Percentiles rank a stretch among this genome's conserved stretches.
Evolutionary conservation across 192 early-diverging fungal genomes (phyloP).

Genomic region (Backusella sp.): DNA sequence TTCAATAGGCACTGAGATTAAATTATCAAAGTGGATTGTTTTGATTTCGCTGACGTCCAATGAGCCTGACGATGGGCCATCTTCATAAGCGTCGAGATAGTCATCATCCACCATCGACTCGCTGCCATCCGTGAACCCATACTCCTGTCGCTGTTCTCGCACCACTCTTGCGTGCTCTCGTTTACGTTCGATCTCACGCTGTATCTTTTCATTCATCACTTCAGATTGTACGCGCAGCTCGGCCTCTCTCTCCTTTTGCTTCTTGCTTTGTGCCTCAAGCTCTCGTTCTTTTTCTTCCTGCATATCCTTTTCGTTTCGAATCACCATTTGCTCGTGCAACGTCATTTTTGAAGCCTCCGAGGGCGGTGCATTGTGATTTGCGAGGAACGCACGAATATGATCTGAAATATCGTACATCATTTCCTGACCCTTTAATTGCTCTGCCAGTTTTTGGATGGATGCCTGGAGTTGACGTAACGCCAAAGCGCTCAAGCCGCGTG

Average conservation of each 20-base stretch:
- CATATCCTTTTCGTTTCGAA: slow-evolving; percentile 45
- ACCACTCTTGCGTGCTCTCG: slow-evolving; percentile 26
- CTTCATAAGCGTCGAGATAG: slow-evolving; percentile 3
- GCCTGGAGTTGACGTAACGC: slow-evolving; percentile 46
- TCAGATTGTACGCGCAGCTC: slow-evolving; percentile 33
- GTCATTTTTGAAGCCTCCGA: slow-evolving; percentile 49
- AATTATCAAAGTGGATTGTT: slow-evolving; percentile 29
- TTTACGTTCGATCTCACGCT: slow-evolving; percentile 30
- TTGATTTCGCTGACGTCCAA: slow-evolving; percentile 23
- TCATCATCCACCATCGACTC: slow-evolving; percentile 27
- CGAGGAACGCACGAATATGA: slow-evolving; percentile 57
- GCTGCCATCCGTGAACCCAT: slow-evolving; percentile 8
- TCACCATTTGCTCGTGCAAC: slow-evolving; percentile 57
- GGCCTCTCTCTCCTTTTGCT: slow-evolving; percentile 43
- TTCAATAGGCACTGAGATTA: slow-evolving; percentile 25
- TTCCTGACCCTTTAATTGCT: slow-evolving; percentile 52
- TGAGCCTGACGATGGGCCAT: neutral
- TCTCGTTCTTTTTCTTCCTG: slow-evolving; percentile 50
- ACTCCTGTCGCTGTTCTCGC: slow-evolving; percentile 21
- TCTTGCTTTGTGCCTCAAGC: slow-evolving; percentile 26
- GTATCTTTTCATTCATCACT: slow-evolving; percentile 33
- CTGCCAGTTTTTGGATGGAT: slow-evolving; percentile 37
- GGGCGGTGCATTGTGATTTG: slow-evolving; percentile 51
- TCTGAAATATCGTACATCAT: slow-evolving; percentile 68
- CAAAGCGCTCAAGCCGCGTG: slow-evolving; percentile 49